Conservation (phyloP, 2,329 filamentous ascomycete species). For the Aphanoascus verrucosus region DNA sequence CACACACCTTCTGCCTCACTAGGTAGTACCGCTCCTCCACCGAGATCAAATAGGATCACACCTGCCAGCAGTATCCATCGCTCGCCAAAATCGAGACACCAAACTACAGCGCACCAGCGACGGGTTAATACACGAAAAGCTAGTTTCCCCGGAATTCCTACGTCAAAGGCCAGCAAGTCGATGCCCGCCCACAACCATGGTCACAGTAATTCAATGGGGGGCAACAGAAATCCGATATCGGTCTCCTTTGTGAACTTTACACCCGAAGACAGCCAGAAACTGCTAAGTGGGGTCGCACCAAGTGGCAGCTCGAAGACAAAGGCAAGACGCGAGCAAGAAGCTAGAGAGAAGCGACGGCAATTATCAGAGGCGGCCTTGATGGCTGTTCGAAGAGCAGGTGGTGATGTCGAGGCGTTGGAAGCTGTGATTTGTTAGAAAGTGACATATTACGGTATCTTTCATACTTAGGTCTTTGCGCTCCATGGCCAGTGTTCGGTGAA, state of each 20-base stretch:
- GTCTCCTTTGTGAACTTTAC: conserved; percentile 82
- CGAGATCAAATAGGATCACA: conserved; percentile 1
- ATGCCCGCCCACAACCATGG: conserved; percentile 2
- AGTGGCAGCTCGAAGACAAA: conserved; percentile 90
- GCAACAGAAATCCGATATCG: conserved; percentile 10
- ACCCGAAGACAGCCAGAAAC: conserved; percentile 61
- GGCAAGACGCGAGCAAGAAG: conserved; percentile 80
- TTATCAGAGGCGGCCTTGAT: conserved; percentile 34
- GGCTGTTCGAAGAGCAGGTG: conserved; percentile 37
- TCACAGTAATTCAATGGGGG: not conserved
- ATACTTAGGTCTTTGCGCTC: conserved; percentile 14
- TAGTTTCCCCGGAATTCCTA: conserved; percentile 19
- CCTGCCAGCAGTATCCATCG: conserved; percentile 8
- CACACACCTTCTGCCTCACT: conserved; percentile 11
- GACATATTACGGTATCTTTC: not conserved
- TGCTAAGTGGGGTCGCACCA: conserved; percentile 83
- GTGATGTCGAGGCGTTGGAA: conserved; percentile 37
- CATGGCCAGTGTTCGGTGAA: conserved; percentile 17
- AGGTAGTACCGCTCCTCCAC: not conserved
- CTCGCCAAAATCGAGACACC: conserved; percentile 21
- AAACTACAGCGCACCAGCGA: conserved; percentile 24
- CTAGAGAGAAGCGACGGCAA: conserved; percentile 57
- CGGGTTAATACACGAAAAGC: conserved; percentile 33
- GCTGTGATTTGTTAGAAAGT: conserved; percentile 30
- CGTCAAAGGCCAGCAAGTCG: conserved; percentile 23